These are phyloP conservation scores for Fusarium pseudograminearum DNA, from an alignment of 2,329 filamentous ascomycete genomes.

Conservation along the genomic window DNA sequence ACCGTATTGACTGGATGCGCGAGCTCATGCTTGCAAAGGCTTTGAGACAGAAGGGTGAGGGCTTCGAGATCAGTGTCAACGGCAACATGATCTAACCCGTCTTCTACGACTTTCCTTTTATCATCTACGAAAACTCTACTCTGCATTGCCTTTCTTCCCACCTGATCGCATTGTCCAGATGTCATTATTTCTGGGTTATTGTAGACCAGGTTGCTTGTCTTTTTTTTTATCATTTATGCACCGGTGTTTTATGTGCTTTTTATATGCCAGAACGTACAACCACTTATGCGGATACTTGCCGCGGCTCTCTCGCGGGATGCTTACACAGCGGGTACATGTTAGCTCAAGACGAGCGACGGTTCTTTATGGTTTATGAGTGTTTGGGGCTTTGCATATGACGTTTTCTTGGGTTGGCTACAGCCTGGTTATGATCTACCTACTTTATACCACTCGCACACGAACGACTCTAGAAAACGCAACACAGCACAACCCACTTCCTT, in stretches of 20 bases:
- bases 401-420: conserved; percentile 30
- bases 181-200: conserved; percentile 1
- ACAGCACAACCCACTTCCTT: conserved; percentile 31
- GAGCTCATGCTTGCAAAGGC: conserved; percentile 93
- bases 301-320: conserved; percentile 49
- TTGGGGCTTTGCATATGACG: conserved; percentile 15
- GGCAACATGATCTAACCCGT: conserved; percentile 74
- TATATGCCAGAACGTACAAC: conserved; percentile 41
- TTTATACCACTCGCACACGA: conserved; percentile 41
- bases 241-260: conserved; percentile 23
- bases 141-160: conserved; percentile 17
- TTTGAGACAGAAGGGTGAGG: conserved; percentile 83
- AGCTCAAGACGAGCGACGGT: conserved; percentile 46
- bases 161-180: conserved; percentile 6
- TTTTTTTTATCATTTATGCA: conserved; percentile 17
- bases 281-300: conserved; percentile 42
- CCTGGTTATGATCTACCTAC: conserved; percentile 12
- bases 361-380: conserved; percentile 33
- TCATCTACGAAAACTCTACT: conserved; percentile 21
- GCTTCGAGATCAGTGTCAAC: conserved; percentile 85
- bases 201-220: conserved; percentile 9
- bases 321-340: conserved; percentile 46
- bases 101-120: background rate
- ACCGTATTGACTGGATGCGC: conserved; percentile 97
- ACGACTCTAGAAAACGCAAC: conserved; percentile 39